Percentiles rank a stretch among this genome's conserved stretches.
Evolutionary conservation across 495 filamentous ascomycete genomes (phyloP).

Genomic region (Xylaria telfairii): DNA sequence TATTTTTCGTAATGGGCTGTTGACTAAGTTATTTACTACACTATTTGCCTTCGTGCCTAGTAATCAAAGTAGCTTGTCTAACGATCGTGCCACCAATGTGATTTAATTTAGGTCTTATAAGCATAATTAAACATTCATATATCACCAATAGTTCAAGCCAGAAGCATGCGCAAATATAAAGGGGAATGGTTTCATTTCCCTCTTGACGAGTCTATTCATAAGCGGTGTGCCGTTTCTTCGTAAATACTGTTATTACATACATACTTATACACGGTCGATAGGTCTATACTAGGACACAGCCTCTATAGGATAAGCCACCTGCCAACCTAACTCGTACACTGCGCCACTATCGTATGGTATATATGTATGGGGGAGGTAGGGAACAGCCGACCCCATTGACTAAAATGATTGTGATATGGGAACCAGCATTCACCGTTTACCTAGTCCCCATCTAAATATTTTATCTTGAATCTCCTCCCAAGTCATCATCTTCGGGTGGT

Average conservation of each 20-base stretch:
- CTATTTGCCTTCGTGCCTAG: background rate
- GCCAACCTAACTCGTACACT: conserved; percentile 9
- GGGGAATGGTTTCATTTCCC: background rate
- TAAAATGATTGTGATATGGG: background rate
- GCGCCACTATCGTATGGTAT: conserved; percentile 7
- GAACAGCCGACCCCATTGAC: background rate
- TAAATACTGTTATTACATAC: conserved; percentile 25
- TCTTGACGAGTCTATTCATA: conserved; percentile 8
- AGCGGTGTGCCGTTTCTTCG: conserved; percentile 20
- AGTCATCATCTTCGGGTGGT: conserved; percentile 61
- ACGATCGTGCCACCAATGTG: background rate
- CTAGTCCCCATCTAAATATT: conserved; percentile 83
- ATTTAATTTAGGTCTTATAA: background rate
- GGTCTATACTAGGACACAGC: conserved; percentile 7
- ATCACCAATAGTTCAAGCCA: background rate
- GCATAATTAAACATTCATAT: background rate
- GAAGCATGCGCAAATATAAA: background rate
- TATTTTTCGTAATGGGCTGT: conserved; percentile 12
- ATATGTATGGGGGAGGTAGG: background rate
- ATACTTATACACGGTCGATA: conserved; percentile 17
- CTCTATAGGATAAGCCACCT: conserved; percentile 8
- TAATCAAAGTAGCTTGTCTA: background rate
- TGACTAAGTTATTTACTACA: background rate
- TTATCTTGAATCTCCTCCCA: conserved; percentile 90
- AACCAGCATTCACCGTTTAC: conserved; percentile 47